phyloP scores from a whole-genome alignment of 305 asterid genomes.

The Solanum hybrid region DNA sequence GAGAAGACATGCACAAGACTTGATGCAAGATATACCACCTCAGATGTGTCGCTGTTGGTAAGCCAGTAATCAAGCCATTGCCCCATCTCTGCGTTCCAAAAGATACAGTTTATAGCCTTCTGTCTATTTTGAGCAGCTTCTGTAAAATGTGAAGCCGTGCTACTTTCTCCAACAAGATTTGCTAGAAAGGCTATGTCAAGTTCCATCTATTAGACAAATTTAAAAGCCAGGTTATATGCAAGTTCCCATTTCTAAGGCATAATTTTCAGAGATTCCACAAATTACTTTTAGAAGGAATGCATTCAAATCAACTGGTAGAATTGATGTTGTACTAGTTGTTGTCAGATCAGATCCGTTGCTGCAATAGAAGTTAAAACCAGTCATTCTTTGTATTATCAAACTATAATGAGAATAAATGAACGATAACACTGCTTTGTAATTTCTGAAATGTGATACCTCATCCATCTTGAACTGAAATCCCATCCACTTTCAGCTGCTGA shows the following conservation, averaged over 20 bases:
- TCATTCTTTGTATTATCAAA: not conserved
- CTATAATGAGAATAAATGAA: not conserved
- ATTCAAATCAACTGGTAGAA: conserved; percentile 87
- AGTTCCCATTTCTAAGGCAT: not conserved
- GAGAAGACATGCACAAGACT: not conserved
- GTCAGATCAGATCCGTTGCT: conserved; percentile 69
- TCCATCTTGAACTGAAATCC: conserved; percentile 96
- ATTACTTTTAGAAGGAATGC: conserved; percentile 66
- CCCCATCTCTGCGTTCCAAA: conserved; percentile 63
- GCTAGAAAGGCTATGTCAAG: conserved; percentile 63
- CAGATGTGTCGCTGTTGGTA: conserved; percentile 8
- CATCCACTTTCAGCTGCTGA: conserved; percentile 93
- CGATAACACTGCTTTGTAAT: not conserved
- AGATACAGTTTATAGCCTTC: conserved; percentile 49
- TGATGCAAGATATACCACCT: conserved; percentile 19
- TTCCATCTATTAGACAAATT: conserved; percentile 54
- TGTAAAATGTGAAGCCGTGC: conserved; percentile 22
- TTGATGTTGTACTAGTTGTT: conserved; percentile 54
- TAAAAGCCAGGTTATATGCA: not conserved
- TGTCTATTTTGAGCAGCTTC: conserved; percentile 50
- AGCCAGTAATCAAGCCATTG: conserved; percentile 97
- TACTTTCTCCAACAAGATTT: conserved; percentile 36
- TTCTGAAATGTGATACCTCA: conserved; percentile 41
- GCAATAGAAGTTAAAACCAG: conserved; percentile 3
- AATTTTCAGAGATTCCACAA: not conserved